Conservation (phyloP, 345 rosid genomes). For the Populus davidiana region DNA sequence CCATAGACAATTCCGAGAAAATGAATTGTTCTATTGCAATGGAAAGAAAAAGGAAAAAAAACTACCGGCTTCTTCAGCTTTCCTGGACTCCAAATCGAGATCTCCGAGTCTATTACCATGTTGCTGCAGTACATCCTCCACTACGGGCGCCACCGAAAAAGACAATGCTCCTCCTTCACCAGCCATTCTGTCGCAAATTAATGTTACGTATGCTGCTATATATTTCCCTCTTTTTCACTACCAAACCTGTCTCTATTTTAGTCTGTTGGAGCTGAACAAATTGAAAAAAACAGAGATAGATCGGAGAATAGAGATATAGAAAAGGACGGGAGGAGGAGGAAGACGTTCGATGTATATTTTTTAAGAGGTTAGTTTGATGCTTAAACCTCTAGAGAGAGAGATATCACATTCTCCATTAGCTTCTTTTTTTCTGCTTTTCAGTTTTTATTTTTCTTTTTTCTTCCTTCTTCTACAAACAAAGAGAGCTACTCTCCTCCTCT, state of each 20-base stretch:
- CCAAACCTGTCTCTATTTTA: neutral
- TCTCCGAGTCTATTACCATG: constrained; percentile 49
- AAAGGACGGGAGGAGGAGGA: neutral
- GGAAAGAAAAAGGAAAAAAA: neutral
- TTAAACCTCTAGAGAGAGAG: constrained; percentile 4
- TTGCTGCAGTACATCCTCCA: constrained; percentile 69
- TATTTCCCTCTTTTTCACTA: neutral
- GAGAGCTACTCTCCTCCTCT: neutral
- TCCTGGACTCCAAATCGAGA: constrained; percentile 60
- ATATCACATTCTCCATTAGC: constrained; percentile 40
- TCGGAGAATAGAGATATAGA: constrained; percentile 10
- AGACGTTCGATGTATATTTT: neutral
- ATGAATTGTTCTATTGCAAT: neutral
- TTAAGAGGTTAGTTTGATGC: constrained; percentile 18
- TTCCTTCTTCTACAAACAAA: constrained; percentile 6
- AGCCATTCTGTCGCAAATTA: constrained; percentile 29
- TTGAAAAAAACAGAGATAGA: neutral
- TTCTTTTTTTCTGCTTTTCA: constrained; percentile 23
- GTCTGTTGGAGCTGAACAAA: neutral
- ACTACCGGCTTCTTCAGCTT: constrained; percentile 71
- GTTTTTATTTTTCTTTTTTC: neutral
- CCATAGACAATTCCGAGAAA: neutral
- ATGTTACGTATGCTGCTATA: neutral
- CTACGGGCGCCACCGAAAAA: constrained; percentile 59
- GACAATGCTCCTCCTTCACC: constrained; percentile 39